These are phyloP conservation scores for Colletotrichum somersetense DNA, from an alignment of 2,329 filamentous ascomycete species.

Conservation along the genomic window DNA sequence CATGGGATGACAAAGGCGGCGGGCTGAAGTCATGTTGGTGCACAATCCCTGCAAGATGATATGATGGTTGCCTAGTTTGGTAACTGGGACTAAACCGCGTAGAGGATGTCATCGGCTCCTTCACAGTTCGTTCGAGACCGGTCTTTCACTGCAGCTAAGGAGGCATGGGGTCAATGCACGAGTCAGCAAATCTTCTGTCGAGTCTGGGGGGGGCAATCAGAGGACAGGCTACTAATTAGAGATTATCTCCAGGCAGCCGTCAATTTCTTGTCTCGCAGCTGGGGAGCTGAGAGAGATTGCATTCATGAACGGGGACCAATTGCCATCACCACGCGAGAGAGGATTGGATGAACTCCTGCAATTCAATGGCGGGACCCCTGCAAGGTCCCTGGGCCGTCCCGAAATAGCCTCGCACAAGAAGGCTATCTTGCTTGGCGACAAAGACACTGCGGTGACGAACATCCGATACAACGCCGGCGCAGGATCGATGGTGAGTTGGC, in stretches of 20 bases:
- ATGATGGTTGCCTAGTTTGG: neutral
- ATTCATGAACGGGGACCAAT: conserved; percentile 25
- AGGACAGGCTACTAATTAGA: neutral
- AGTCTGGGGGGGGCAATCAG: neutral
- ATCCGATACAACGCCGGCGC: neutral
- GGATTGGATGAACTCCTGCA: conserved; percentile 30
- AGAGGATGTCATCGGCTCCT: neutral
- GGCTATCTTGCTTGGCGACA: neutral
- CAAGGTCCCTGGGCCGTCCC: conserved; percentile 1
- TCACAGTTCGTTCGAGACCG: conserved; percentile 4
- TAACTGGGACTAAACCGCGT: neutral
- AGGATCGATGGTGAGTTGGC: neutral
- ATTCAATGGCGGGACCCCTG: conserved; percentile 12
- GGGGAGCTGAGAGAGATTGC: neutral
- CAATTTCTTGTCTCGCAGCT: conserved; percentile 10
- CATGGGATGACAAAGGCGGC: neutral
- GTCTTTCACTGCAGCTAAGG: neutral
- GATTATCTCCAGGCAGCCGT: conserved; percentile 34
- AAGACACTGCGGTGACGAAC: neutral
- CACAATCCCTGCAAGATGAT: neutral
- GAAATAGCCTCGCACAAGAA: conserved; percentile 20
- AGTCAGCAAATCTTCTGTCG: conserved; percentile 1
- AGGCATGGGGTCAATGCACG: neutral
- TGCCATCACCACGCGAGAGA: neutral
- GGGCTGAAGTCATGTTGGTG: neutral